Percentiles rank a stretch among this genome's conserved stretches.
Conservation (phyloP, 225 moss, liverwort and hornwort genomes). For the Climacium dendroides region DNA sequence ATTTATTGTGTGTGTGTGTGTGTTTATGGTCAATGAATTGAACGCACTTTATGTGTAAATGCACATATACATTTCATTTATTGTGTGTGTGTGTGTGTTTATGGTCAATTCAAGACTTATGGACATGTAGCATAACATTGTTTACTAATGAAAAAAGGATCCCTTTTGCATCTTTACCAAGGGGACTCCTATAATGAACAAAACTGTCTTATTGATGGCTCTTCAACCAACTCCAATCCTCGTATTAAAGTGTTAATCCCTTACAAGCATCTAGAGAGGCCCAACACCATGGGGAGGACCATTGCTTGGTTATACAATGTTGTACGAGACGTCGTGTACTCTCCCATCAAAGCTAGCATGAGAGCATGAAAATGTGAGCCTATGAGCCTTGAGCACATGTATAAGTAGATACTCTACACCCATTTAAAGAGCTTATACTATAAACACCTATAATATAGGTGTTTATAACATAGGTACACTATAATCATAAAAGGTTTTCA, state of each 20-base stretch:
- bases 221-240: fast-evolving
- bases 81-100: too few relatives aligned
- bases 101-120: not conserved
- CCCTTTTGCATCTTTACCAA: not conserved
- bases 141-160: fast-evolving
- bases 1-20: not conserved
- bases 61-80: not conserved
- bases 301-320: not conserved
- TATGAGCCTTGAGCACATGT: too few relatives aligned
- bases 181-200: fast-evolving
- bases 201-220: not conserved
- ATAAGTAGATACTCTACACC: too few relatives aligned
- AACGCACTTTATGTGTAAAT: fast-evolving
- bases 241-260: not conserved
- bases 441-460: too few relatives aligned
- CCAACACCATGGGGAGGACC: fast-evolving
- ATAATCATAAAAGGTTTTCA: too few relatives aligned
- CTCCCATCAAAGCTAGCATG: too few relatives aligned
- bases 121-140: not conserved
- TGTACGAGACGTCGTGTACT: too few relatives aligned
- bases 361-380: too few relatives aligned
- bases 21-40: not conserved
- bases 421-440: too few relatives aligned
- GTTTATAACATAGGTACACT: too few relatives aligned
- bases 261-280: fast-evolving